Percentiles rank a stretch among this genome's conserved stretches.
Conservation (phyloP, 331 rosid genomes). For the Cydonia oblonga region DNA sequence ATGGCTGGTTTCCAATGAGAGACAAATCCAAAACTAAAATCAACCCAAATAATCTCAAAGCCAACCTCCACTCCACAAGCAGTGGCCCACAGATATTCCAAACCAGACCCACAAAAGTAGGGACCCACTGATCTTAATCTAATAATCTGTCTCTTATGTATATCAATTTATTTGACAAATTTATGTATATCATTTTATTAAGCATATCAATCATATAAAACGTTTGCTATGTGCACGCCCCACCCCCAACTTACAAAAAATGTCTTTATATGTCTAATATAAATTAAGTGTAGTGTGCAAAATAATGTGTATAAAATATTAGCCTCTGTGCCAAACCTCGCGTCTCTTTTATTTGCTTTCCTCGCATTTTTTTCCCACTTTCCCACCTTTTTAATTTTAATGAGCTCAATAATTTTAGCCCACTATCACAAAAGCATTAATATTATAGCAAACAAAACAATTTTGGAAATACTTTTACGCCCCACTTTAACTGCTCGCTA, state of each 20-base stretch:
- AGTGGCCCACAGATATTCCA: not conserved
- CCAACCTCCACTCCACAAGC: not conserved
- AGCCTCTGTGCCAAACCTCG: not conserved
- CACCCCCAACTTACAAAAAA: not conserved
- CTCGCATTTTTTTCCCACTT: not conserved
- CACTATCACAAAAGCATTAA: not conserved
- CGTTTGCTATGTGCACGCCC: too few relatives aligned
- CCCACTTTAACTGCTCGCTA: not conserved
- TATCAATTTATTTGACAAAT: too few relatives aligned
- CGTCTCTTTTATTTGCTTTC: not conserved
- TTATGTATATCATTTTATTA: too few relatives aligned
- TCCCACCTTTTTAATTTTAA: not conserved
- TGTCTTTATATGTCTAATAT: not conserved
- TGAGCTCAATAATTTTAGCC: slow-evolving; percentile 10
- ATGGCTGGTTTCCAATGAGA: not conserved
- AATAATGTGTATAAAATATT: not conserved
- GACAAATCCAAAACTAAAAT: not conserved
- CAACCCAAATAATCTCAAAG: not conserved
- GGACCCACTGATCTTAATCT: not conserved
- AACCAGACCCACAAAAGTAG: not conserved
- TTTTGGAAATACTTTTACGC: not conserved
- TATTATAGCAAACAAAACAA: not conserved
- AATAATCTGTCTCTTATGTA: not conserved
- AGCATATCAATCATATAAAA: too few relatives aligned
- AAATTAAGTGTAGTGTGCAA: not conserved